Base-by-base conservation (phyloP, 495 filamentous ascomycete genomes). In the Aspergillus ellipticus region DNA sequence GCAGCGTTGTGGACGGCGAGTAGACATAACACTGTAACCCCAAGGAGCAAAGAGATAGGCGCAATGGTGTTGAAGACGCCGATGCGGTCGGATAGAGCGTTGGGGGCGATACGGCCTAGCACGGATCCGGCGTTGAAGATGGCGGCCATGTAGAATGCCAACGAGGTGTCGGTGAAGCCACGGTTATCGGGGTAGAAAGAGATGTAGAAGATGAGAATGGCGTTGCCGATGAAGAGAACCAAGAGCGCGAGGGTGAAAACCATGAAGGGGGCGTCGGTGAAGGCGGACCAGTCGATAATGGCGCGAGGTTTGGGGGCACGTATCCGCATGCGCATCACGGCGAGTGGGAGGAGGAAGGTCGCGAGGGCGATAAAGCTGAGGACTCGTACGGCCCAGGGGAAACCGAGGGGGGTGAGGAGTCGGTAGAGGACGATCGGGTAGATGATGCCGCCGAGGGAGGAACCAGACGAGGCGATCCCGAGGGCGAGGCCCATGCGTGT, bases 381-480 rank as follows among this genome's bases (percentile, higher is more conserved):
- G 7, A 72, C 57, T 2, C 79, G 67, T 2, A 71, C 74, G 13
- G 78, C 68, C 79, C 79, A 82, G 9, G 53, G 63, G 51, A 81
- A 80, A 1, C 78, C 79, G 45, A 81, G 61, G 29, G 48, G 49
- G 0, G 63, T 65, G 16, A 72, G 54, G 6, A 82, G 68, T 10
- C 65, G 60, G 50, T 77, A 63, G 51, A 81, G 66, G 8, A 64
- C 60, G 55, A 82, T 80, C 0, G 79, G 79, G 53, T 78, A 80
- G 42, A 81, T 67, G 37, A 80, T 62, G 11, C 79, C 79, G 15
- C 79, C 78, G 58, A 73, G 19, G 10, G 56, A 65, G 21, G 70
- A 69, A 0, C 77, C 67, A 0, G 68, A 67, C 2, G 70, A 43
- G 3, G 66, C 62, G 2, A 79, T 57, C 4, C 79, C 80, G 2